Evolutionary conservation across 2,329 filamentous ascomycete species (phyloP), one percentile per base, ranked within the genome.

Genomic region (Ophiostoma montium): DNA sequence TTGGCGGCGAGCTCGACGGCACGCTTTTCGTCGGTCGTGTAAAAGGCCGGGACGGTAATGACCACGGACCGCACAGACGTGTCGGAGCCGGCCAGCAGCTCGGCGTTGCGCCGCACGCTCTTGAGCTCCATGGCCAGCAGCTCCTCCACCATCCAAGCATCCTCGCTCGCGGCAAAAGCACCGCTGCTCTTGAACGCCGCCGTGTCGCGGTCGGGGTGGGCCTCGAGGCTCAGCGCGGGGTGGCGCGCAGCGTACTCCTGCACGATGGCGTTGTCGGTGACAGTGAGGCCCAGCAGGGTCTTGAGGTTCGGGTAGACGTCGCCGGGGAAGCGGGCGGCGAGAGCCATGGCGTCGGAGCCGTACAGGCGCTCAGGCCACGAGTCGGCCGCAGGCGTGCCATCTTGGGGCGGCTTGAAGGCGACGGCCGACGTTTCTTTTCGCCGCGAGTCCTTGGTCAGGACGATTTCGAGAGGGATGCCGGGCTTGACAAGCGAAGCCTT

Each of bases 251-350:
- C 75, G 64, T 94, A 98, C 54, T 81, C 76, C 55, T 77, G 69
- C 19, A 86, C 78, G 39, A 77, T 67, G 12, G 77, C 69, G 55
- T 76, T 73, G 53, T 75, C 48, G n/a, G 53, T 74, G 50, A 74
- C 67, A 12, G 75, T 68, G 15, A 94, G 71, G 35, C 90, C 92
- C n/a, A 98, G 71, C 31, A 98, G 76, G 39, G 82, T 74, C 71
- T 96, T 98, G 58, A 98, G 69, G 64, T 96, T 96, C 49, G 86
- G 84, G 68, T 94, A 98, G 57, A 95, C 87, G 63, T 98, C 90
- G 65, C 83, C 80, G 32, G 92, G 89, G 64, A 94, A 95, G 57
- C 92, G 77, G 51, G 86, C 82, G 48, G 87, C 78, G 49, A 98
- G 74, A 53, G 90, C 86, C 60, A 94, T 74, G 53, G 92, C 90